Percentiles rank a stretch among this genome's conserved stretches.
phyloP scores from a whole-genome alignment of 768 basidiomycete species.

The Nidularia pulvinata region DNA sequence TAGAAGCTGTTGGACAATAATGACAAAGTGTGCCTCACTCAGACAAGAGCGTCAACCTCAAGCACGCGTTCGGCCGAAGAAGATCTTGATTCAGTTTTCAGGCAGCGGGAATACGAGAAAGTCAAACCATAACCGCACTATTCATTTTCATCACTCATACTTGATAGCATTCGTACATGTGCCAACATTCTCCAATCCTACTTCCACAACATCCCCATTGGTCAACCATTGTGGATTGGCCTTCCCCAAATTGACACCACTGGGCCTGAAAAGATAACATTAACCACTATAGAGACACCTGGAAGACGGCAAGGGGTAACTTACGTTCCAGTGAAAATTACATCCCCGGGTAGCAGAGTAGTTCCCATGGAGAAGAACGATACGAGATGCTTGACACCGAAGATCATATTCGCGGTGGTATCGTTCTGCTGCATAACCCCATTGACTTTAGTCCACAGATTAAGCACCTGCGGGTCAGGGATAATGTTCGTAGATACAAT shows the following conservation, averaged over 20 bases:
- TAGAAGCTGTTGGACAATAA: too few species aligned
- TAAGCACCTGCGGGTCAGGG: conserved; percentile 33
- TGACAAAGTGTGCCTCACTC: too few species aligned
- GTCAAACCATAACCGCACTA: too few species aligned
- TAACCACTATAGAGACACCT: neutral
- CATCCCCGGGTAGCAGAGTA: conserved; percentile 36
- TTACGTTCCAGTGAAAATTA: conserved; percentile 42
- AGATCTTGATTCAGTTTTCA: too few species aligned
- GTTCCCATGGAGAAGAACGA: conserved; percentile 45
- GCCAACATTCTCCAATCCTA: conserved; percentile 33
- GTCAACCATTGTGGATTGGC: conserved; percentile 28
- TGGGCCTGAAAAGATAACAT: conserved; percentile 17
- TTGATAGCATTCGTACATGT: conserved; percentile 35
- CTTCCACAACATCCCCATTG: conserved; percentile 36
- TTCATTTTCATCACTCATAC: conserved; percentile 12
- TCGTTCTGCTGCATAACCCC: conserved; percentile 34
- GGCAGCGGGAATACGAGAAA: too few species aligned
- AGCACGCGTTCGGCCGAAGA: too few species aligned
- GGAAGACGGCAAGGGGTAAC: conserved; percentile 7
- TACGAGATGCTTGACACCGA: conserved; percentile 34
- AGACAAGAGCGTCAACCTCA: too few species aligned
- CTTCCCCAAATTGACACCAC: conserved; percentile 30
- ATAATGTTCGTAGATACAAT: conserved; percentile 34
- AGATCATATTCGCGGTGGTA: conserved; percentile 40
- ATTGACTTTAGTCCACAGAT: conserved; percentile 39